Percentiles rank a stretch among this genome's conserved stretches.
These are phyloP conservation scores for Talaromyces thailandensis DNA, from an alignment of 495 filamentous ascomycete genomes.

Conservation along the genomic window DNA sequence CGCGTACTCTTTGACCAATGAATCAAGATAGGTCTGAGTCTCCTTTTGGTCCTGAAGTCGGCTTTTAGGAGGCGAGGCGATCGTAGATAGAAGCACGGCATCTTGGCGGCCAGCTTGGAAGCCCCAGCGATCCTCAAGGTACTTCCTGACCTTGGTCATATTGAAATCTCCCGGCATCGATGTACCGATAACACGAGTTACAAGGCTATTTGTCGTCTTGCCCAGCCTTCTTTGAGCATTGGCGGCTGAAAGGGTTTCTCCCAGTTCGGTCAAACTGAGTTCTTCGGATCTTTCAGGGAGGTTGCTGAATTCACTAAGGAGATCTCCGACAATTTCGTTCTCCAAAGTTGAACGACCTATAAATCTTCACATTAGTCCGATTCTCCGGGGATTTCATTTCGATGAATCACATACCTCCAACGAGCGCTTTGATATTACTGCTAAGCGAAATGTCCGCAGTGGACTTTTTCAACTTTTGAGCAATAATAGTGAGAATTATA, in stretches of 20 bases:
- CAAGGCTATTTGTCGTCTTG: not conserved
- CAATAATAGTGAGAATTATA: conserved; percentile 59
- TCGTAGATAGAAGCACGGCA: conserved; percentile 74
- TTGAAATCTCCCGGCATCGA: conserved; percentile 99
- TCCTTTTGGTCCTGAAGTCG: conserved; percentile 83
- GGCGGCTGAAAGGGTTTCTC: not conserved
- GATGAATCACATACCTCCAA: conserved; percentile 52
- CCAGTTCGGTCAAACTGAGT: not conserved
- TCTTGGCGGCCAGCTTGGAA: conserved; percentile 82
- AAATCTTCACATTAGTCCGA: not conserved
- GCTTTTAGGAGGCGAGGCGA: conserved; percentile 84
- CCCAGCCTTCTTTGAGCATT: not conserved
- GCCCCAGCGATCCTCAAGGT: conserved; percentile 89
- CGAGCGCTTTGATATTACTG: conserved; percentile 98
- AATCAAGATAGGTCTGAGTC: conserved; percentile 84
- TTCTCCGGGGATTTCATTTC: not conserved
- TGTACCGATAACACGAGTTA: conserved; percentile 46
- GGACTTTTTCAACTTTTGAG: conserved; percentile 97
- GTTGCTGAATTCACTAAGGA: not conserved
- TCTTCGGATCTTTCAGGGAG: not conserved
- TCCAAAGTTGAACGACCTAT: not conserved
- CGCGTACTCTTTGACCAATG: conserved; percentile 40
- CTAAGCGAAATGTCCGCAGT: conserved; percentile 78
- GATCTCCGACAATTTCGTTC: not conserved
- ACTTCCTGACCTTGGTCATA: conserved; percentile 87